Evolutionary conservation across 2,329 filamentous ascomycete species (phyloP).

Genomic region (Apiospora hydei): DNA sequence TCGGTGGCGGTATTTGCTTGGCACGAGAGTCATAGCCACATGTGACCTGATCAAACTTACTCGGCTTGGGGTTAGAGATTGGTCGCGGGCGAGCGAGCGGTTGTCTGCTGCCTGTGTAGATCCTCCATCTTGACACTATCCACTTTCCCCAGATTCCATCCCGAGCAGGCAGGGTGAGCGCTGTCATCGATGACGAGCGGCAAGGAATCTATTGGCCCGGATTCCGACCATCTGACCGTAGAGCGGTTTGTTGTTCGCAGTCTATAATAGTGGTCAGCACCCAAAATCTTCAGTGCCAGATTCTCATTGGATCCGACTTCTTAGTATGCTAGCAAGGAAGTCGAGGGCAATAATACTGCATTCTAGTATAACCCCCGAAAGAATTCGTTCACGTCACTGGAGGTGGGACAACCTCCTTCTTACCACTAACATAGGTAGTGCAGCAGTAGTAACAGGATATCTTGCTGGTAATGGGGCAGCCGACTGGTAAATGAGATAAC

Average conservation of each 20-base stretch:
- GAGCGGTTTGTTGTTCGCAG: background rate
- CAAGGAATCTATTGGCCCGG: background rate
- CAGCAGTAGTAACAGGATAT: background rate
- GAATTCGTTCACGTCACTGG: background rate
- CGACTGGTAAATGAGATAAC: background rate
- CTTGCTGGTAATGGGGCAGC: background rate
- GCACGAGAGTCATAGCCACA: background rate
- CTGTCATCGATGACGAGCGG: constrained; percentile 18
- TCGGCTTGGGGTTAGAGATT: background rate
- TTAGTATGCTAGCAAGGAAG: background rate
- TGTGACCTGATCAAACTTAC: constrained; percentile 12
- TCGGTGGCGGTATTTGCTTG: background rate
- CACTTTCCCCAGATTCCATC: constrained; percentile 10
- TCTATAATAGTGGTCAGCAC: background rate
- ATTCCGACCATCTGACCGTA: background rate
- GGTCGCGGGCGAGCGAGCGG: background rate
- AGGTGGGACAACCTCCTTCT: background rate
- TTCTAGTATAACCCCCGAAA: background rate
- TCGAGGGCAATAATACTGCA: background rate
- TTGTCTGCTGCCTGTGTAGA: constrained; percentile 1
- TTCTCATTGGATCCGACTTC: background rate
- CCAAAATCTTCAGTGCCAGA: background rate
- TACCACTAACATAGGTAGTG: background rate
- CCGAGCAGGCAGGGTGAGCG: background rate
- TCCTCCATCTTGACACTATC: background rate